Base-by-base conservation (phyloP, 805 yeast species). In the Barnettozyma siamensis region DNA sequence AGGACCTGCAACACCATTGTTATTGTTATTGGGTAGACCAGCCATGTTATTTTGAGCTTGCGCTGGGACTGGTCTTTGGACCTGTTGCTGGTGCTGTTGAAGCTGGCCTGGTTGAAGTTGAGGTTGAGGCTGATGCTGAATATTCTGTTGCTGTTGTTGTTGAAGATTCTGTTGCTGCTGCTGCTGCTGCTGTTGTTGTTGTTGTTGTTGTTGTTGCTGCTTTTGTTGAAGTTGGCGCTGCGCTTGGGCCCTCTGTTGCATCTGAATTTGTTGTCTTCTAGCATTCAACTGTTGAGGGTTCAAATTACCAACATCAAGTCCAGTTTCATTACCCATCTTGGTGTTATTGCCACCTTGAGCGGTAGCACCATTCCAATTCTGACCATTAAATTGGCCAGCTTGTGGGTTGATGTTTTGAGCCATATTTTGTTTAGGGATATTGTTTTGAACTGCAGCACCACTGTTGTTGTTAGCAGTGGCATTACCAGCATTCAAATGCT, bases 1-100 rank as follows among this genome's bases (percentile, higher is more conserved):
- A 43, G 27, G 35, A 38, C 48, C 42, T 24, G 43, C 38, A 18
- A 46, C 49, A 28, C 52, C 51, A 40, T 19, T 31, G 9, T 21
- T 21, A 9, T 21, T 21, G n/a, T 18, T 20, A 15, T 36, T 38
- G 4, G 36, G 9, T 11, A 16, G 6, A 17, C 35, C 28, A 20
- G 29, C 20, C 6, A 12, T 16, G 15, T 26, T 26, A 18, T 16
- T 15, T 15, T 42, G 37, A 33, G 16, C 33, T 17, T 26, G 46
- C 18, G 35, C 37, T 29, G 16, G 17, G 13, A 15, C 13, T 32
- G 39, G 40, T 26, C 40, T 40, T 27, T 43, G 49, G 16, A 34
- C 38, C n/a, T 35, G 41, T n/a, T 31, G 24, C 24, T 21, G 6
- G 24, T 21, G 24, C 11, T 26, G 29, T 26, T 26, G 29, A 28